phyloP scores from a whole-genome alignment of 441 rosid genomes.

The Erodium moschatum region DNA sequence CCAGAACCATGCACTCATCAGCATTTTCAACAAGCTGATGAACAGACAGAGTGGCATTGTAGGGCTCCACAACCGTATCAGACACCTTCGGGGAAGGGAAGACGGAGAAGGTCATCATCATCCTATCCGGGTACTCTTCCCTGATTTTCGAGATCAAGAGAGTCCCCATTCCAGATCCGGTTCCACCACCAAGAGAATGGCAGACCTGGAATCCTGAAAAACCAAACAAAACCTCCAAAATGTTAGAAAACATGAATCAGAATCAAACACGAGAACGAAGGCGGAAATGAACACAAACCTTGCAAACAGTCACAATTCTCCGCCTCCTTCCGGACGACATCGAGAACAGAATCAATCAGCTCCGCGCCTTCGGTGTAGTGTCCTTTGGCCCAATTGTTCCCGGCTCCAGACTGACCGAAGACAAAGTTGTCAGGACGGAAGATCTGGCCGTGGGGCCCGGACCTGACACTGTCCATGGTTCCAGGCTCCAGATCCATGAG shows the following conservation, averaged over 20 bases:
- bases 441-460: constrained; percentile 47
- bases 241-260: not conserved
- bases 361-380: constrained; percentile 59
- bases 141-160: constrained; percentile 67
- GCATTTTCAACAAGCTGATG: constrained; percentile 76
- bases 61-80: constrained; percentile 77
- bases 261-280: not conserved
- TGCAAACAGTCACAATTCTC: constrained; percentile 29
- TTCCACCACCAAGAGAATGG: constrained; percentile 71
- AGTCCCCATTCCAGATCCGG: constrained; percentile 82
- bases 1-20: constrained; percentile 80
- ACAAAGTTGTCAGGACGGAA: constrained; percentile 41
- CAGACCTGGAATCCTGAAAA: constrained; percentile 66
- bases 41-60: constrained; percentile 68
- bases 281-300: constrained; percentile 9
- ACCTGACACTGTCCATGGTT: constrained; percentile 47
- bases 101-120: constrained; percentile 74
- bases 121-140: constrained; percentile 70
- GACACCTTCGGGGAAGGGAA: constrained; percentile 74
- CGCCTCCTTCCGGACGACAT: constrained; percentile 49
- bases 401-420: constrained; percentile 48
- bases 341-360: constrained; percentile 60
- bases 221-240: not conserved
- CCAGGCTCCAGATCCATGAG: constrained; percentile 57
- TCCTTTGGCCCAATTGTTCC: constrained; percentile 55